phyloP scores from a whole-genome alignment of 768 basidiomycete genomes.

The Chalciporus pseudorubinellus region DNA sequence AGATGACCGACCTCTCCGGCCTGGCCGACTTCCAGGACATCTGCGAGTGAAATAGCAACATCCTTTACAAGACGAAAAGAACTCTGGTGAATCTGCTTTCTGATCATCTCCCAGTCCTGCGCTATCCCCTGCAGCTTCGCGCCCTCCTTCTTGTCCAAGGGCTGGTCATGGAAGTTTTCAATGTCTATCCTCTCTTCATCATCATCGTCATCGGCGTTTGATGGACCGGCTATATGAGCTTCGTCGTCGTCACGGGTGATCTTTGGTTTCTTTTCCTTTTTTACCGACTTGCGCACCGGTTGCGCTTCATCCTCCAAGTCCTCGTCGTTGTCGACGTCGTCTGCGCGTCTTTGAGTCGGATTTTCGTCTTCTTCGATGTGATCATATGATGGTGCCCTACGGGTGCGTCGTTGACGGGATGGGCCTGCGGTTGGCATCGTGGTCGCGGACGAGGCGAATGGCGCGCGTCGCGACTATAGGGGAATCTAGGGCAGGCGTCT shows the following conservation, averaged over 20 bases:
- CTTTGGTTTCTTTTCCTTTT: slow-evolving; percentile 33
- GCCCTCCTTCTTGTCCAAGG: slow-evolving; percentile 53
- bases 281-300: slow-evolving; percentile 32
- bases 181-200: slow-evolving; percentile 59
- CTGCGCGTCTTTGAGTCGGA: slow-evolving; percentile 37
- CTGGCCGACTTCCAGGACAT: slow-evolving; percentile 54
- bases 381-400: slow-evolving; percentile 52
- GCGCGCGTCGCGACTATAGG: slow-evolving; percentile 22
- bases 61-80: slow-evolving; percentile 48
- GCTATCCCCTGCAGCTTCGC: slow-evolving; percentile 55
- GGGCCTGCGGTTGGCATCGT: slow-evolving; percentile 34
- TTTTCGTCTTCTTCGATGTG: slow-evolving; percentile 55
- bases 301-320: slow-evolving; percentile 41
- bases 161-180: slow-evolving; percentile 62
- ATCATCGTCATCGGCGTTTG: slow-evolving; percentile 34
- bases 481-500: slow-evolving; percentile 29
- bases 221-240: slow-evolving; percentile 22
- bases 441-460: neutral
- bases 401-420: slow-evolving; percentile 41
- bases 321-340: slow-evolving; percentile 40
- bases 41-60: slow-evolving; percentile 59
- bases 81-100: slow-evolving; percentile 43
- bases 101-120: slow-evolving; percentile 60
- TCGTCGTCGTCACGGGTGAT: slow-evolving; percentile 21
- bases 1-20: slow-evolving; percentile 45